Percentiles rank a stretch among this genome's conserved stretches.
Conservation (phyloP, 768 basidiomycete genomes). For the Leccinum sublutescens region DNA sequence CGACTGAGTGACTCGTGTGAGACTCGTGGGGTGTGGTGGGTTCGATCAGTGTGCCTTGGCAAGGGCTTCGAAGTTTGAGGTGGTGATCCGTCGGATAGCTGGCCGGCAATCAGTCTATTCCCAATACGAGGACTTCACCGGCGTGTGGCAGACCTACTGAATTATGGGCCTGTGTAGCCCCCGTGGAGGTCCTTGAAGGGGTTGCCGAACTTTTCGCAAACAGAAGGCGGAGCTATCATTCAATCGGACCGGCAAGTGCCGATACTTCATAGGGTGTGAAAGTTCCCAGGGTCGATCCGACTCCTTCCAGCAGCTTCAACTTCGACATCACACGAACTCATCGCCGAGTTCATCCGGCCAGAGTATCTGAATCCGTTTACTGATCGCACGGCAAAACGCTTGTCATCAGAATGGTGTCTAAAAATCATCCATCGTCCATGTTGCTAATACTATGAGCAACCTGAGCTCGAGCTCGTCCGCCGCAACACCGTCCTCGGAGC, state of each 20-base stretch:
- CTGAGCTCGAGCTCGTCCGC: not conserved
- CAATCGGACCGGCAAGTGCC: not conserved
- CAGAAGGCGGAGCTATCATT: no score
- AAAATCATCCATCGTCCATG: not conserved
- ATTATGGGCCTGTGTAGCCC: no score
- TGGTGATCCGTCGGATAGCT: no score
- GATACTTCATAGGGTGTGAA: not conserved
- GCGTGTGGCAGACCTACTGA: no score
- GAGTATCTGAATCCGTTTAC: not conserved
- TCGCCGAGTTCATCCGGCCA: not conserved
- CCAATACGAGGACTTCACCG: no score
- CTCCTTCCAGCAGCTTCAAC: not conserved
- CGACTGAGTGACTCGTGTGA: not conserved
- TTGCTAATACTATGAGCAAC: not conserved
- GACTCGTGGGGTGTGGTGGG: no score
- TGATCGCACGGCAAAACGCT: not conserved
- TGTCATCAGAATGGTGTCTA: not conserved
- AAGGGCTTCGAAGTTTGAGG: no score
- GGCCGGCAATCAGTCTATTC: no score
- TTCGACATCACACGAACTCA: not conserved
- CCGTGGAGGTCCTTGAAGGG: no score
- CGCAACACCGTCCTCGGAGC: not conserved
- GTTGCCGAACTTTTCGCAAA: no score
- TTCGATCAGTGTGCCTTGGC: not conserved
- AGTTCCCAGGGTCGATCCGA: not conserved